These are phyloP conservation scores for Picochlorum sp. DNA, from an alignment of 139 green algal species.

Conservation along the genomic window DNA sequence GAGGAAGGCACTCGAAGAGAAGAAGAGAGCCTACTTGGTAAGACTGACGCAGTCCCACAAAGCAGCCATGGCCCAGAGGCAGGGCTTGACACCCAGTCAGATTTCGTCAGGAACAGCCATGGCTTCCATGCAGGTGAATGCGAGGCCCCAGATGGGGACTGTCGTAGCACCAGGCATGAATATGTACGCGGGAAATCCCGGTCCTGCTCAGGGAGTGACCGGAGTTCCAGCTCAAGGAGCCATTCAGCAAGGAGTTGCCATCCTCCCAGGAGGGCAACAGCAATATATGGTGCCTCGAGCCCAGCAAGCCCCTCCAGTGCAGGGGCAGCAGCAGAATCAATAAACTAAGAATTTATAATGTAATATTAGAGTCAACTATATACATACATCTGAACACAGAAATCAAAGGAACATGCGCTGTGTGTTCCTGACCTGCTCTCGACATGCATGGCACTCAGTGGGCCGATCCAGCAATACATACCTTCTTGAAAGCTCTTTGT, in stretches of 20 bases:
- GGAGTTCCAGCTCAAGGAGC: not conserved
- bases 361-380: too few species aligned
- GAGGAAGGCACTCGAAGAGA: slow-evolving; percentile 23
- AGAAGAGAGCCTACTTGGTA: slow-evolving; percentile 14
- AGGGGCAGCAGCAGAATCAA: slow-evolving; percentile 2
- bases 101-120: too few species aligned
- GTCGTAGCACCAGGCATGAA: not conserved
- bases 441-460: too few species aligned
- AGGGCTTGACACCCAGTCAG: too few species aligned
- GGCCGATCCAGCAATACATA: too few species aligned
- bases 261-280: not conserved
- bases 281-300: not conserved
- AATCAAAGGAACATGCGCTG: too few species aligned
- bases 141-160: slow-evolving; percentile 1
- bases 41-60: slow-evolving; percentile 11
- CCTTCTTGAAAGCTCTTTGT: too few species aligned
- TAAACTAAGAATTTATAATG: too few species aligned
- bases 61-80: slow-evolving; percentile 7
- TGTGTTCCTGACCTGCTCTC: too few species aligned
- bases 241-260: not conserved
- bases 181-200: not conserved
- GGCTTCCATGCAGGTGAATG: not conserved
- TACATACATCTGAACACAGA: too few species aligned
- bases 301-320: not conserved
- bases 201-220: not conserved